Conservation (phyloP, 352 stramenopile genomes). For the Stramenopiles sp. region DNA sequence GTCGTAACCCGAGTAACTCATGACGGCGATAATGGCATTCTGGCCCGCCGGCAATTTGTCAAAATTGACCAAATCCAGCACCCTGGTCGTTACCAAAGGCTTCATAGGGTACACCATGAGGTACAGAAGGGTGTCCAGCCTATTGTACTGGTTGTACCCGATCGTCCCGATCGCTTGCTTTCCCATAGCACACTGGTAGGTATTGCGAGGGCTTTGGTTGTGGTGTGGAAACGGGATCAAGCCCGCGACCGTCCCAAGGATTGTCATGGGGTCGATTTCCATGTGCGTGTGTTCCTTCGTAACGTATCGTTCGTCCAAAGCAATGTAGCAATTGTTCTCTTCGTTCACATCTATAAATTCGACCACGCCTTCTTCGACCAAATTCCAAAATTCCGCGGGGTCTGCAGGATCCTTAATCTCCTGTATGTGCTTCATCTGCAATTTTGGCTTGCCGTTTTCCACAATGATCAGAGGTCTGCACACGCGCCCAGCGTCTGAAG, state of each 20-base stretch:
- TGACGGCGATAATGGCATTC: slow-evolving; percentile 96
- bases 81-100: slow-evolving; percentile 95
- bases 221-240: slow-evolving; percentile 97
- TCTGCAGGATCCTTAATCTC: slow-evolving; percentile 37
- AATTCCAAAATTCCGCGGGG: slow-evolving; percentile 27
- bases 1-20: slow-evolving; percentile 99
- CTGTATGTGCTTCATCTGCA: slow-evolving; percentile 85
- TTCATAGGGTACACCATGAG: slow-evolving; percentile 97
- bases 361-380: slow-evolving; percentile 76
- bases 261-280: slow-evolving; percentile 97
- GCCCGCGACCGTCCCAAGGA: slow-evolving; percentile 91
- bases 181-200: slow-evolving; percentile 99
- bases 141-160: slow-evolving; percentile 95
- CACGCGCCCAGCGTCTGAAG: slow-evolving; percentile 90
- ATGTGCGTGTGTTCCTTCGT: slow-evolving; percentile 82
- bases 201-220: slow-evolving; percentile 96
- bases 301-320: slow-evolving; percentile 74
- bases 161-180: slow-evolving; percentile 99
- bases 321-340: slow-evolving; percentile 98
- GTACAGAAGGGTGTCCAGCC: slow-evolving; percentile 95
- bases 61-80: slow-evolving; percentile 94
- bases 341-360: slow-evolving; percentile 99
- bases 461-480: slow-evolving; percentile 88
- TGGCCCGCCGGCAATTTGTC: slow-evolving; percentile 90
- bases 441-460: slow-evolving; percentile 40